Evolutionary conservation across 441 rosid genomes (phyloP).

Genomic region (Pelargonium fulgidum): DNA sequence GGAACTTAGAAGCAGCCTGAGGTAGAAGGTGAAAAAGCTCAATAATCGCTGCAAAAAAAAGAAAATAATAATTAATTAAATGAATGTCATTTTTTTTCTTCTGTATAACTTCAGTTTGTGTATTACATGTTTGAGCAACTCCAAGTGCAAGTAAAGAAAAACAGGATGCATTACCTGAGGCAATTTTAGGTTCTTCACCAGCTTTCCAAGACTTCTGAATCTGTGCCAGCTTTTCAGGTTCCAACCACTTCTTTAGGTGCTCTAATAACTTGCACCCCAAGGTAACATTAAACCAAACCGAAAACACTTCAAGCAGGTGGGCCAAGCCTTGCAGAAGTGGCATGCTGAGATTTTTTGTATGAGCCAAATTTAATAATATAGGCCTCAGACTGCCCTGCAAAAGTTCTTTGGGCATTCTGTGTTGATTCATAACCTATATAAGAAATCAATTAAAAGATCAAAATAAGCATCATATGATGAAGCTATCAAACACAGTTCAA

Average conservation of each 20-base stretch:
- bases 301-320: constrained; percentile 91
- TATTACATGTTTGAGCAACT: constrained; percentile 5
- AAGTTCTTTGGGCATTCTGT: constrained; percentile 98
- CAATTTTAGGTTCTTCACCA: constrained; percentile 99
- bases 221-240: constrained; percentile 96
- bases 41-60: constrained; percentile 73
- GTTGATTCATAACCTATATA: constrained; percentile 86
- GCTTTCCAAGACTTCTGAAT: constrained; percentile 91
- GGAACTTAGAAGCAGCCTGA: constrained; percentile 87
- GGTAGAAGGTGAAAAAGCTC: constrained; percentile 99
- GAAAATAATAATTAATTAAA: not conserved
- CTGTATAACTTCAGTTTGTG: constrained; percentile 1
- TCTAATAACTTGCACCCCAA: constrained; percentile 95
- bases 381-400: constrained; percentile 98
- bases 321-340: constrained; percentile 98
- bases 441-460: constrained; percentile 9
- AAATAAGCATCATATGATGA: not conserved
- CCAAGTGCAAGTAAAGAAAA: constrained; percentile 12
- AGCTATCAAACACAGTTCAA: not conserved
- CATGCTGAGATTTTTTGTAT: constrained; percentile 97
- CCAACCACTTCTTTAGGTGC: constrained; percentile 99
- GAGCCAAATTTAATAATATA: constrained; percentile 88
- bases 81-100: constrained; percentile 9
- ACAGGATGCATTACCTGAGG: constrained; percentile 60
- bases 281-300: constrained; percentile 97